Conservation (phyloP, 257 asterid species). For the Petunia axillaris region DNA sequence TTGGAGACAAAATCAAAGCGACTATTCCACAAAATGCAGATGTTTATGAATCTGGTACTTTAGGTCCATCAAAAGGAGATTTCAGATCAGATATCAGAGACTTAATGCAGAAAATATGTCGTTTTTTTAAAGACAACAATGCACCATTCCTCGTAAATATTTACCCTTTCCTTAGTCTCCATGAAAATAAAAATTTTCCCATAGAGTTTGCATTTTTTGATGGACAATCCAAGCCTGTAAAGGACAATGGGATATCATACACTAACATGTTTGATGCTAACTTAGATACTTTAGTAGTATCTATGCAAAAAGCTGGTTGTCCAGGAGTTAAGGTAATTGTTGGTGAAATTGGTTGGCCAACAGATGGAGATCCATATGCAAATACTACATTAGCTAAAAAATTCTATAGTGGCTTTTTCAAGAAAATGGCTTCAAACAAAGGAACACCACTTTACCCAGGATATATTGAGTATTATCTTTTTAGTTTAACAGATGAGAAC, state of each 20-base stretch:
- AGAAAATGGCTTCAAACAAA: conserved; percentile 45
- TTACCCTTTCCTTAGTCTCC: conserved; percentile 63
- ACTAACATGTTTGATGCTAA: conserved; percentile 65
- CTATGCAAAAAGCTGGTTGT: conserved; percentile 48
- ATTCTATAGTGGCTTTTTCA: conserved; percentile 59
- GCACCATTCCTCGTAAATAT: conserved; percentile 70
- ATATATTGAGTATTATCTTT: conserved; percentile 55
- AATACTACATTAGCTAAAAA: conserved; percentile 44
- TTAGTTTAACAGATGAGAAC: conserved; percentile 70
- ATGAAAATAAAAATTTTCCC: conserved; percentile 46
- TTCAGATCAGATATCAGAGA: conserved; percentile 53
- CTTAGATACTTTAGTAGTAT: conserved; percentile 55
- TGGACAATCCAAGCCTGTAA: conserved; percentile 48
- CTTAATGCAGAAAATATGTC: conserved; percentile 46
- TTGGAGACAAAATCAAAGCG: conserved; percentile 70
- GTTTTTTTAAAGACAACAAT: conserved; percentile 42
- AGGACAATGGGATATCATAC: conserved; percentile 49
- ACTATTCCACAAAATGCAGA: conserved; percentile 88
- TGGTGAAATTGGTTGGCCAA: conserved; percentile 89
- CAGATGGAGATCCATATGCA: conserved; percentile 56
- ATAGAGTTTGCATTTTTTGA: conserved; percentile 68
- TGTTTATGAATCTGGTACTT: conserved; percentile 55
- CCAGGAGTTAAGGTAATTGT: conserved; percentile 42
- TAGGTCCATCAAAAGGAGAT: conserved; percentile 60
- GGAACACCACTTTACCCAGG: conserved; percentile 66